Evolutionary conservation across 495 filamentous ascomycete species (phyloP).

Genomic region (Hypoxylon lenormandii): DNA sequence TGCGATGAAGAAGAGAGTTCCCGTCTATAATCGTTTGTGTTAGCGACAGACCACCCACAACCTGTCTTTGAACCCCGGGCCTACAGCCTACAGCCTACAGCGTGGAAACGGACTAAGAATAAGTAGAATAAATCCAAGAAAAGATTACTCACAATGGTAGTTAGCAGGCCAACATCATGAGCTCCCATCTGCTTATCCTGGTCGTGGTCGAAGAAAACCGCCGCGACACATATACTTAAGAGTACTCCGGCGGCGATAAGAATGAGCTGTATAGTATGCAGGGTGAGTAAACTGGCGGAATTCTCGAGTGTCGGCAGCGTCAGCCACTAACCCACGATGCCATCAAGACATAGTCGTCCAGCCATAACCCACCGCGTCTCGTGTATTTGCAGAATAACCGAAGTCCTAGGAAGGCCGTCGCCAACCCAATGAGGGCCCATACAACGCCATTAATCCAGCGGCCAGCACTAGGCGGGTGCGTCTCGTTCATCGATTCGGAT

Average conservation of each 20-base stretch:
- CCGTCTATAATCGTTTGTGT: constrained; percentile 13
- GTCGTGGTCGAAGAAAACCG: constrained; percentile 20
- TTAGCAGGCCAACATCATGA: constrained; percentile 23
- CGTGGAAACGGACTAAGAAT: too few relatives aligned
- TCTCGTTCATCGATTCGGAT: background rate
- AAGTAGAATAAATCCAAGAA: too few relatives aligned
- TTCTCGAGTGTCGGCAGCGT: background rate
- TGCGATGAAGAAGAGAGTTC: constrained; percentile 40
- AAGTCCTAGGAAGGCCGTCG: constrained; percentile 47
- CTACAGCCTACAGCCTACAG: background rate
- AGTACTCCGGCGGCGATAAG: constrained; percentile 9
- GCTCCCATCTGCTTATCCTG: constrained; percentile 21
- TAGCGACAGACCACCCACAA: background rate
- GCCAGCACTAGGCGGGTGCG: constrained; percentile 31
- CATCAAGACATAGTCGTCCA: constrained; percentile 53
- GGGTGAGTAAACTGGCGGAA: background rate
- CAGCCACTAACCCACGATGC: constrained; percentile 51
- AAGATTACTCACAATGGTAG: constrained; percentile 6
- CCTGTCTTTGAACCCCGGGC: background rate
- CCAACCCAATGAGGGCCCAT: constrained; percentile 48
- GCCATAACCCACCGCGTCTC: constrained; percentile 46
- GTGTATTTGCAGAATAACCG: constrained; percentile 51
- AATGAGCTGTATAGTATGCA: constrained; percentile 13
- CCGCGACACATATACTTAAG: constrained; percentile 7
- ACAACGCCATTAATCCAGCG: constrained; percentile 40